phyloP scores from a whole-genome alignment of 345 rosid genomes.

The Arabidopsis suecica region DNA sequence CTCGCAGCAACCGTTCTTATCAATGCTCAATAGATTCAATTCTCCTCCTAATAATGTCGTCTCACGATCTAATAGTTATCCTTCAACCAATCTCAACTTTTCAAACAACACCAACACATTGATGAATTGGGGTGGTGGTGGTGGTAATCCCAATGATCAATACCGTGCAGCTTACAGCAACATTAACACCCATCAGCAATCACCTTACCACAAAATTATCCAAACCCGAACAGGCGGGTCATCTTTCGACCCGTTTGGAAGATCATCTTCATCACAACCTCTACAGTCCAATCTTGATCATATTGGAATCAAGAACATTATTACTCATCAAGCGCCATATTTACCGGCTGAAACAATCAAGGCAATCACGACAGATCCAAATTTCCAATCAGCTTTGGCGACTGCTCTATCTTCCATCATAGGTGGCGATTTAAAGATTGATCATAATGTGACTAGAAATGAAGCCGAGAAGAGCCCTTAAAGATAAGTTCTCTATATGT shows the following conservation, averaged over 20 bases:
- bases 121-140: conserved; percentile 50
- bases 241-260: conserved; percentile 45
- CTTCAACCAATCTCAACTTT: conserved; percentile 65
- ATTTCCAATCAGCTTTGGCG: conserved; percentile 75
- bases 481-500: conserved; percentile 1
- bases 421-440: conserved; percentile 40
- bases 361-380: conserved; percentile 80
- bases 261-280: conserved; percentile 32
- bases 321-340: conserved; percentile 36
- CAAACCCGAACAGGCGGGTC: conserved; percentile 37
- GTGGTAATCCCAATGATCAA: conserved; percentile 45
- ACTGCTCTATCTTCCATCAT: conserved; percentile 81
- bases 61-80: conserved; percentile 40
- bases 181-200: conserved; percentile 34
- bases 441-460: conserved; percentile 28
- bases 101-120: conserved; percentile 50
- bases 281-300: conserved; percentile 48
- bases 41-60: conserved; percentile 28
- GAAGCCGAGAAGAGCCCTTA: conserved; percentile 41
- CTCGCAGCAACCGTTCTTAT: conserved; percentile 34
- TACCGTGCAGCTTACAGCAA: conserved; percentile 35
- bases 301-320: conserved; percentile 46
- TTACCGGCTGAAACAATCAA: conserved; percentile 55
- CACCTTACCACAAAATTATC: conserved; percentile 50
- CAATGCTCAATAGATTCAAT: conserved; percentile 46